These are phyloP conservation scores for Urostyla sp. DNA, from an alignment of 73 alveolate species.

Conservation along the genomic window DNA sequence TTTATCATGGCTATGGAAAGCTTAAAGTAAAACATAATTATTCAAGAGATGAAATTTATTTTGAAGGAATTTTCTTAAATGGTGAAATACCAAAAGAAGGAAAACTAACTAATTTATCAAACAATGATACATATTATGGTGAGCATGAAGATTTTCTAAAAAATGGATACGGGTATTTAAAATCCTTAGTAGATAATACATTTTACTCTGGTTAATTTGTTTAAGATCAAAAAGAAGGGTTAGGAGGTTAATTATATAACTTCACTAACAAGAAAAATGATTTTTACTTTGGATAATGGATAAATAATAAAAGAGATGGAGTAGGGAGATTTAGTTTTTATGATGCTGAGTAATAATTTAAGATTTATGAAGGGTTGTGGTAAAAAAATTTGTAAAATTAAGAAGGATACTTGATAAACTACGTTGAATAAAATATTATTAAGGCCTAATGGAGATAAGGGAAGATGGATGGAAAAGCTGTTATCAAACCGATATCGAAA, in stretches of 20 bases:
- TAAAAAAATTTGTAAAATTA: constrained; percentile 27
- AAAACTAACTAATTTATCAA: background rate
- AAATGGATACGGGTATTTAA: constrained; percentile 31
- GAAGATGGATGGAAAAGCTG: constrained; percentile 37
- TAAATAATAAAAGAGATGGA: constrained; percentile 33
- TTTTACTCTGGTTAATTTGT: constrained; percentile 18
- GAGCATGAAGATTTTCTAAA: constrained; percentile 11
- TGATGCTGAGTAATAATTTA: background rate
- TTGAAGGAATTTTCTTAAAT: background rate
- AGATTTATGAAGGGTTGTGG: constrained; percentile 27
- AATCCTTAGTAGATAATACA: background rate
- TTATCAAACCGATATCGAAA: background rate
- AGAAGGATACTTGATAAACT: constrained; percentile 38
- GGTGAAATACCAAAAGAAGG: constrained; percentile 21
- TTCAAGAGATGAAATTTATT: background rate
- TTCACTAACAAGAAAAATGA: constrained; percentile 28
- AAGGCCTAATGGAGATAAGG: constrained; percentile 36
- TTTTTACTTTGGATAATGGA: constrained; percentile 22
- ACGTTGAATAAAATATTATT: background rate
- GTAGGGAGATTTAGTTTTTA: constrained; percentile 8
- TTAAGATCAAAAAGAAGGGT: constrained; percentile 37
- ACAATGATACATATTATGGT: constrained; percentile 5
- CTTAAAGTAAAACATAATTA: constrained; percentile 21
- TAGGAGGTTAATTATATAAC: background rate
- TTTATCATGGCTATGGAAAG: constrained; percentile 41